Percentiles rank a stretch among this genome's conserved stretches.
Evolutionary conservation across 352 stramenopile genomes (phyloP).

Genomic region (Globisporangium irregulare): DNA sequence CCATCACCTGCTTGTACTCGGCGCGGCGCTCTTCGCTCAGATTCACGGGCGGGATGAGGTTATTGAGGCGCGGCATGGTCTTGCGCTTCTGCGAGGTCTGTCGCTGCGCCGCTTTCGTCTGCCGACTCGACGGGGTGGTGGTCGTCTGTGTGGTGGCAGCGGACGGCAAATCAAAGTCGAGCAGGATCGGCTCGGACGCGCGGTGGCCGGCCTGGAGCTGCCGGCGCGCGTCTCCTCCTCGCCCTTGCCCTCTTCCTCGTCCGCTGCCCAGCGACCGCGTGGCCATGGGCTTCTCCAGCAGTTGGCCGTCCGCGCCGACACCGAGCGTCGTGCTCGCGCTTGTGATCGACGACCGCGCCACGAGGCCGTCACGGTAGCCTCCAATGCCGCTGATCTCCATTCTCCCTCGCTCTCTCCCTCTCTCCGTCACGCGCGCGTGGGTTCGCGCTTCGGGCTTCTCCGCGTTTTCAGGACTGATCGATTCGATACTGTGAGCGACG

Average conservation of each 20-base stretch:
- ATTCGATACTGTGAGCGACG: background rate
- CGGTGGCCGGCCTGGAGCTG: background rate
- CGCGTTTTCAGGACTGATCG: background rate
- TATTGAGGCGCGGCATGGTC: constrained; percentile 8
- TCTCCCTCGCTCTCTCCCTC: no score
- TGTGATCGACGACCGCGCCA: background rate
- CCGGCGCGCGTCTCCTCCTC: no score
- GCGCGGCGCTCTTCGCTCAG: constrained; percentile 11
- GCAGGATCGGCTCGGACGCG: constrained; percentile 15
- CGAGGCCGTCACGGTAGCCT: constrained; percentile 4
- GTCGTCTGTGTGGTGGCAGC: background rate
- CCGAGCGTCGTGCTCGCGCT: background rate
- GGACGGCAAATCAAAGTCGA: constrained; percentile 17
- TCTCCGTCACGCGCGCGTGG: background rate
- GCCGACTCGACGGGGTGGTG: background rate
- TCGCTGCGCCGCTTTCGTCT: background rate
- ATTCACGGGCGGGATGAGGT: constrained; percentile 11
- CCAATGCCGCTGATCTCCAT: constrained; percentile 17
- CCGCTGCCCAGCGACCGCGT: constrained; percentile 6
- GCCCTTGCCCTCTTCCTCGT: no score
- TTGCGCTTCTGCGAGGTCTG: constrained; percentile 8
- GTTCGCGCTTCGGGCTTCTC: background rate
- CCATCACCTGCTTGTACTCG: constrained; percentile 19
- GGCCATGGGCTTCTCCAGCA: background rate
- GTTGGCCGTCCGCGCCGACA: background rate